Percentiles rank a stretch among this genome's conserved stretches.
Conservation (phyloP, 306 rosid species). For the Adenanthera pavonina region DNA sequence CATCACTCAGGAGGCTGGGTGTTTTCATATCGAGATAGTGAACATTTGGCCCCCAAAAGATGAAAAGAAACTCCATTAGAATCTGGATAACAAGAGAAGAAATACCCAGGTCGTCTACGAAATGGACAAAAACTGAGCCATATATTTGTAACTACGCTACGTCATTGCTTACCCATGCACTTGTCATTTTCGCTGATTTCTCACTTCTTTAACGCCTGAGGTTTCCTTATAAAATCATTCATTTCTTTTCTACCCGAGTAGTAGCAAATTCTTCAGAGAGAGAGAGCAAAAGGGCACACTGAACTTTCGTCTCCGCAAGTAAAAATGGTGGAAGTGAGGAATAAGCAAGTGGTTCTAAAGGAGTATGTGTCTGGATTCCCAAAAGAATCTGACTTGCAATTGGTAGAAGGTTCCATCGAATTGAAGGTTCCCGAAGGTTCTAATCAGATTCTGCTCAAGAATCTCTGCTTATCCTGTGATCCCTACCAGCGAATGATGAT, state of each 20-base stretch:
- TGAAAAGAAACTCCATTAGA: not conserved
- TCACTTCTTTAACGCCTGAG: not conserved
- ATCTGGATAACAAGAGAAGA: not conserved
- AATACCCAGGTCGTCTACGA: not conserved
- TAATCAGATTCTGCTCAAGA: constrained; percentile 43
- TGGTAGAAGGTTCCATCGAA: constrained; percentile 8
- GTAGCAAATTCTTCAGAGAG: not conserved
- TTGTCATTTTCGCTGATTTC: too few relatives aligned
- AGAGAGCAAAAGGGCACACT: not conserved
- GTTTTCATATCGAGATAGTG: too few relatives aligned
- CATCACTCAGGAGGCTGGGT: too few relatives aligned
- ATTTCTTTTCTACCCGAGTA: not conserved
- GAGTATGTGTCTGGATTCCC: constrained; percentile 32
- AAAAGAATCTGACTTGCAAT: constrained; percentile 35
- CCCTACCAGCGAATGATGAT: constrained; percentile 41
- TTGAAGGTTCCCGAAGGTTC: constrained; percentile 27
- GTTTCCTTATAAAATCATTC: not conserved
- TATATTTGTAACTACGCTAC: too few relatives aligned
- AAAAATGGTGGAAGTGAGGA: constrained; percentile 19
- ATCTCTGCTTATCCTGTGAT: constrained; percentile 57
- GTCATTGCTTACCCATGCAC: too few relatives aligned
- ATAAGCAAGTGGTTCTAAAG: constrained; percentile 40
- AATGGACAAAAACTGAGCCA: too few relatives aligned
- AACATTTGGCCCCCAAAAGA: too few relatives aligned
- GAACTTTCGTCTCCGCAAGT: not conserved